A percentile compares a stretch with the other conserved stretches of the same genome.
These are phyloP conservation scores for Lentinula sp. DNA, from an alignment of 768 basidiomycete species.

Conservation along the genomic window DNA sequence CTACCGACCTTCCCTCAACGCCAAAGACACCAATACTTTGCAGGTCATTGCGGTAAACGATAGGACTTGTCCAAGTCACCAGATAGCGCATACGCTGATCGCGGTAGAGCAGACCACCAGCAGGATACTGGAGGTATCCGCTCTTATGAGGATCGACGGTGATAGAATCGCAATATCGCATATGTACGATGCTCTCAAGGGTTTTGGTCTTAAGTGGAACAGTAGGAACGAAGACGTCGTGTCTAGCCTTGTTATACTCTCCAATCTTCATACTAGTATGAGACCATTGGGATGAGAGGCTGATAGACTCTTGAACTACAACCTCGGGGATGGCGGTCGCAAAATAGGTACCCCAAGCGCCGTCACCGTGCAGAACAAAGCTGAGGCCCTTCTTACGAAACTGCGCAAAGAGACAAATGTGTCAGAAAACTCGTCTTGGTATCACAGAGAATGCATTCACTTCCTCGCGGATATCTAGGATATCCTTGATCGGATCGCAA, in stretches of 20 bases:
- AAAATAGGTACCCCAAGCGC: slow-evolving; percentile 45
- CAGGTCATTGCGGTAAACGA: slow-evolving; percentile 3
- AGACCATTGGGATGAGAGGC: background rate
- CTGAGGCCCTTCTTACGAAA: slow-evolving; percentile 24
- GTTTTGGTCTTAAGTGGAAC: slow-evolving; percentile 12
- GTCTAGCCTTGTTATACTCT: background rate
- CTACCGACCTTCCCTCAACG: slow-evolving; percentile 38
- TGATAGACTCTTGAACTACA: background rate
- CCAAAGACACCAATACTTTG: slow-evolving; percentile 39
- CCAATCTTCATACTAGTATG: background rate
- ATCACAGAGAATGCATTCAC: slow-evolving; percentile 8
- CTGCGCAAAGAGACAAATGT: background rate
- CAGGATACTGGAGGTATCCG: slow-evolving; percentile 28
- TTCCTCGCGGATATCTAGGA: slow-evolving; percentile 27
- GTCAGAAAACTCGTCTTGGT: background rate
- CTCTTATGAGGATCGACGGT: slow-evolving; percentile 26
- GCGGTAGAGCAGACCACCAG: slow-evolving; percentile 25
- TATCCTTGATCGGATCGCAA: slow-evolving; percentile 32
- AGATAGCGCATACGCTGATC: slow-evolving; percentile 23
- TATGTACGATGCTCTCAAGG: slow-evolving; percentile 19
- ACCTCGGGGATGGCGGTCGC: slow-evolving; percentile 21
- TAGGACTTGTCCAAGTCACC: slow-evolving; percentile 23
- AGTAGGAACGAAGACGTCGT: slow-evolving; percentile 18
- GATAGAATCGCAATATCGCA: slow-evolving; percentile 29
- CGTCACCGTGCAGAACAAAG: slow-evolving; percentile 38